Evolutionary conservation across 2,329 filamentous ascomycete species (phyloP), one percentile per base, ranked within the genome.

Genomic region (Ceratocystis smalleyi): DNA sequence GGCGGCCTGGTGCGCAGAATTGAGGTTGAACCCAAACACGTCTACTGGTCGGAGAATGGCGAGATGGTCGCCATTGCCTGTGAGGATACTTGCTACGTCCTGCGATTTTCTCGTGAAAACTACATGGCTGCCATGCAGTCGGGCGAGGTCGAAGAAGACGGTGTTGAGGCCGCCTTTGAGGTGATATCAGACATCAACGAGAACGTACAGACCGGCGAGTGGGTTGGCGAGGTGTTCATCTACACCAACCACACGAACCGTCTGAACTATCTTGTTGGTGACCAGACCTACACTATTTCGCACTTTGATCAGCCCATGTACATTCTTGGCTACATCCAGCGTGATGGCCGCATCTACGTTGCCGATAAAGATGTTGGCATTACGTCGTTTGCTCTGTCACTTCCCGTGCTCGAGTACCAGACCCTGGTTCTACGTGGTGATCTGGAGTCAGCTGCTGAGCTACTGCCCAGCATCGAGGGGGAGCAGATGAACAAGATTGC

Each of bases 401-500:
- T 97, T 30, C 87, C 89, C 5, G 91, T 99, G 43, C 84, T 99
- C 30, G 92, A 97, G 74, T 99, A 97, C 74, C 94, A 99, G 75
- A 99, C 94, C 0, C 79, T 97, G 54, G 92, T 99, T 15, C 84
- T 99, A 19, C 88, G 94, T 65, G 91, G 88, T 62, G 94, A 99
- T 70, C 87, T 97, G 79, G 94, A 97, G 68, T 84, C 89, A 15
- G 94, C 94, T 0, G 86, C 87, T 8, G 91, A 95, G 72, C 81
- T 96, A 68, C 83, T 99, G 17, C 79, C 84, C 3, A 87, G 87
- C 22, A 91, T 99, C 45, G 91, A 92, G 0, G 78, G 85, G n/a
- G 89, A 95, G 68, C 91, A 99, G 74, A 88, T 96, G 75, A 96
- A 96, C 80, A 97, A 97, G 78, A 95, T 99, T 70, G 94, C 94